Evolutionary conservation across 139 green algal species (phyloP).

Genomic region (Trebouxia sp.): DNA sequence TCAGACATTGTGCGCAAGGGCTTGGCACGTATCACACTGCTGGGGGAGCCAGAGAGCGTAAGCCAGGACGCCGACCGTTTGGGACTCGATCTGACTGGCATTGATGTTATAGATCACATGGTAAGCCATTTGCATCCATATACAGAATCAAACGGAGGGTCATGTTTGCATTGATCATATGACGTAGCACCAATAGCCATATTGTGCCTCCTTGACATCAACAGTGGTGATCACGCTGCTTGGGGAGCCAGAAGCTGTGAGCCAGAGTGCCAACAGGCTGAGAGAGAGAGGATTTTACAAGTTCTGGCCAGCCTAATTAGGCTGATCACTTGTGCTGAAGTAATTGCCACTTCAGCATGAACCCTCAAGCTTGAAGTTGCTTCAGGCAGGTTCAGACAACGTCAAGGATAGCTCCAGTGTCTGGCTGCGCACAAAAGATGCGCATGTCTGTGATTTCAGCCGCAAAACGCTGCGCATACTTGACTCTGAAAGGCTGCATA

Average conservation of each 20-base stretch:
- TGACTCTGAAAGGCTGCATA: neutral
- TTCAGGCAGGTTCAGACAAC: neutral
- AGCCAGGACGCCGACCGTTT: slow-evolving; percentile 52
- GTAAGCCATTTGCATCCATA: neutral
- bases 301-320: neutral
- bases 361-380: too few species aligned
- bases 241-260: too few species aligned
- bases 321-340: neutral
- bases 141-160: neutral
- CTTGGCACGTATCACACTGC: slow-evolving; percentile 74
- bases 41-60: slow-evolving; percentile 68
- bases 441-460: neutral
- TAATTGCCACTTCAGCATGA: neutral
- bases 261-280: too few species aligned
- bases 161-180: neutral
- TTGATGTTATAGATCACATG: slow-evolving; percentile 15
- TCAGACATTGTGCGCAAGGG: slow-evolving; percentile 58
- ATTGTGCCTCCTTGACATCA: too few species aligned
- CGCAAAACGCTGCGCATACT: neutral
- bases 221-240: too few species aligned
- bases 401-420: neutral
- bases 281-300: neutral
- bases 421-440: neutral
- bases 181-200: too few species aligned
- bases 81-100: slow-evolving; percentile 66